These are phyloP conservation scores for Rhizopus stolonifer DNA, from an alignment of 371 early-diverging fungal genomes.

Conservation along the genomic window DNA sequence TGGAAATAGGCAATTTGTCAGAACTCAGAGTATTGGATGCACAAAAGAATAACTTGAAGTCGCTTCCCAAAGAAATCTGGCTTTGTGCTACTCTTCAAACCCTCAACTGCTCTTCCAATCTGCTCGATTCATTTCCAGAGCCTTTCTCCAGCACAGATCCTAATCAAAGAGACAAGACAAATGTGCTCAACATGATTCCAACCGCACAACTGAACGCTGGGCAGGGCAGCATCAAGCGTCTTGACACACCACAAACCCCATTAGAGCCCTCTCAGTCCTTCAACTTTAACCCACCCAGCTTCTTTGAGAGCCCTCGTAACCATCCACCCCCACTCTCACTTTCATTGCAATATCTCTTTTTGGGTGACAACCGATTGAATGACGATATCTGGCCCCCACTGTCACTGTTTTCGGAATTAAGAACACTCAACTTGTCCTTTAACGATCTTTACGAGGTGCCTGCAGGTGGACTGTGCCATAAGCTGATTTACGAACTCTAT, in stretches of 20 bases:
- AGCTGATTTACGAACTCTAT: slow-evolving; percentile 70
- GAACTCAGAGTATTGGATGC: slow-evolving; percentile 39
- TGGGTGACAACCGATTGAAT: slow-evolving; percentile 82
- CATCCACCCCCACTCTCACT: slow-evolving; percentile 64
- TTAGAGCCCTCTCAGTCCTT: slow-evolving; percentile 14
- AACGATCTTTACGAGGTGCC: slow-evolving; percentile 83
- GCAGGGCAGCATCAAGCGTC: slow-evolving; percentile 23
- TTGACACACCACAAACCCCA: slow-evolving; percentile 10
- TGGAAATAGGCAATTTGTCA: slow-evolving; percentile 32
- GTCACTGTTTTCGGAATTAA: slow-evolving; percentile 69
- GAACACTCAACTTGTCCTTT: slow-evolving; percentile 76
- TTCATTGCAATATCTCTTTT: slow-evolving; percentile 61
- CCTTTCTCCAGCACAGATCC: slow-evolving; percentile 17
- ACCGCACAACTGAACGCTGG: slow-evolving; percentile 20
- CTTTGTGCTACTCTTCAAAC: slow-evolving; percentile 72
- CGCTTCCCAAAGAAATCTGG: slow-evolving; percentile 88
- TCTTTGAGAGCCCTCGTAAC: slow-evolving; percentile 49
- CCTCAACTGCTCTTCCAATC: slow-evolving; percentile 72
- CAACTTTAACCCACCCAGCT: slow-evolving; percentile 50
- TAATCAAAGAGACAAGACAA: slow-evolving; percentile 3
- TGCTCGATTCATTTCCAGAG: slow-evolving; percentile 53
- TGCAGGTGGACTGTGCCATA: slow-evolving; percentile 47
- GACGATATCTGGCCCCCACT: slow-evolving; percentile 81
- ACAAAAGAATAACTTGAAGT: slow-evolving; percentile 67
- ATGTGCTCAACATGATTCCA: slow-evolving; percentile 9